Evolutionary conservation across 768 basidiomycete species (phyloP), one percentile per base, ranked within the genome.

Genomic region (Pleurotus ostreatus): DNA sequence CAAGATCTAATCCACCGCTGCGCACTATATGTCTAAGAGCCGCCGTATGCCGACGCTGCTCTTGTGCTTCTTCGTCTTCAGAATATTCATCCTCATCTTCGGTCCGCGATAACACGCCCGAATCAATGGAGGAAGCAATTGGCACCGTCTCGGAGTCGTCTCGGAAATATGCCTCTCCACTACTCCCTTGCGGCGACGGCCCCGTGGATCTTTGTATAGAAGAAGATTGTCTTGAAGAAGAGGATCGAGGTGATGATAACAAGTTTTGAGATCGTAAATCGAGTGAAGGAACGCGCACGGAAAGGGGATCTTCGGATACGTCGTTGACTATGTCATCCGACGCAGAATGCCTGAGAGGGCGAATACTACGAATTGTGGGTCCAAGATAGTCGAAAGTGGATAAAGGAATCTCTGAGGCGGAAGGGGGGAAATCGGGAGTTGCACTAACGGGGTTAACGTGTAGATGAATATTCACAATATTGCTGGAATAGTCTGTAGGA

Each of bases 241-340:
- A 40, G 38, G 49, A 51, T 3, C 34, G 37, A 7, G 37, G 20
- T 3, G 51, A 53, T 11, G 39, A 39, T 18, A 41, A 25, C 23
- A 53, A 20, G 22, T 53, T 53, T 37, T 53, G 51, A 4, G 51
- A 53, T 16, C 41, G 51, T 25, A 53, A 25, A 22, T 25, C 39
- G n/a, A 53, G 18, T 12, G 51, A 53, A 13, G 18, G 51, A 4
- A 41, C 18, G n/a, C 26, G 39, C 5, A 22, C 22, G 13, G 51
- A 53, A 12, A 18, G 51, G 20, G 51, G 51, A 41, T 53, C 51
- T 22, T 53, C 51, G 16, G 51, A 53, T 30, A 53, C 26, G 39
- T 53, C 51, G 39, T 53, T 53, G 51, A 53, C 51, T 40, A 53
- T 53, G 39, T 53, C 51, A n/a, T 37, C 34, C 41, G 51, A 41